Evolutionary conservation across 257 asterid genomes (phyloP).

Genomic region (Buddleja alternifolia): DNA sequence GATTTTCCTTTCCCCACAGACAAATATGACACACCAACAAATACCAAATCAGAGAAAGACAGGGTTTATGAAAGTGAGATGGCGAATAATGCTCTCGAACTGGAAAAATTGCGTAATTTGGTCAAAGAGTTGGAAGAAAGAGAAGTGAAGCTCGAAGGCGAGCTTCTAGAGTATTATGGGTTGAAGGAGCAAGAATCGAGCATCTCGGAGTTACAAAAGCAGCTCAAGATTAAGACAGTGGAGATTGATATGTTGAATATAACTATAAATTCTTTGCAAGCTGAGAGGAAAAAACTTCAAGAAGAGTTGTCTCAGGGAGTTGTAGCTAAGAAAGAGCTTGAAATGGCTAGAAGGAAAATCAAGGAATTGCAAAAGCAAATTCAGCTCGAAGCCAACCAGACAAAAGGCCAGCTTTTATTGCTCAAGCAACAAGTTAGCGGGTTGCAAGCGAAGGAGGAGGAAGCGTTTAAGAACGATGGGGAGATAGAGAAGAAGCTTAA

Average conservation of each 20-base stretch:
- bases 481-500: constrained; percentile 84
- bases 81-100: constrained; percentile 72
- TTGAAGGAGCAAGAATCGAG: constrained; percentile 89
- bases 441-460: constrained; percentile 83
- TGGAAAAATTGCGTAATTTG: constrained; percentile 66
- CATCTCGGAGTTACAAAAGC: constrained; percentile 73
- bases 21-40: constrained; percentile 44
- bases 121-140: constrained; percentile 91
- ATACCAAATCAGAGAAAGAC: constrained; percentile 58
- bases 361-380: constrained; percentile 84
- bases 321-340: constrained; percentile 70
- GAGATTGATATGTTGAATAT: constrained; percentile 89
- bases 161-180: constrained; percentile 87
- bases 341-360: constrained; percentile 70
- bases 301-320: constrained; percentile 77
- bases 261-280: constrained; percentile 77
- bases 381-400: constrained; percentile 91
- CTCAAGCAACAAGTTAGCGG: constrained; percentile 89
- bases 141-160: constrained; percentile 93
- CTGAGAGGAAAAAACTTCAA: constrained; percentile 90
- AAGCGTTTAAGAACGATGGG: constrained; percentile 56
- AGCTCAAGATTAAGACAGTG: constrained; percentile 79
- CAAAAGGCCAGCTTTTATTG: constrained; percentile 84
- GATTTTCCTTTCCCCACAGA: constrained; percentile 73
- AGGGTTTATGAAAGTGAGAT: constrained; percentile 63